Percentiles rank a stretch among this genome's conserved stretches.
Evolutionary conservation across 306 rosid species (phyloP).

Genomic region (Lathyrus oleraceus): DNA sequence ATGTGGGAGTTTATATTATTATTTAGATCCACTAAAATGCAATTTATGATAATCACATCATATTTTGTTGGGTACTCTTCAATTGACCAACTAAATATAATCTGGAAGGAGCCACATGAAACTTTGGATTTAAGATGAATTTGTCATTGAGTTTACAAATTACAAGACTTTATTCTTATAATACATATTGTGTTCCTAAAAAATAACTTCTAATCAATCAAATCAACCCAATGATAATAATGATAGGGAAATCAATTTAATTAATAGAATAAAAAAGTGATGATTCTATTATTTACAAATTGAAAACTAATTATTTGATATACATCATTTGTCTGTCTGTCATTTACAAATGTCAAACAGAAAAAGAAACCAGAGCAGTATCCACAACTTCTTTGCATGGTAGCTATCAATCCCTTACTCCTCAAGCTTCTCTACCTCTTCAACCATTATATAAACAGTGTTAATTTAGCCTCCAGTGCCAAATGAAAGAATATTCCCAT

Average conservation of each 20-base stretch:
- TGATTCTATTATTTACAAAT: conserved; percentile 62
- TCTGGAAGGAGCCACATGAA: neutral
- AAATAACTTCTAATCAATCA: conserved; percentile 9
- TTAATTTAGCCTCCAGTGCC: conserved; percentile 56
- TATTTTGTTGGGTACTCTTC: neutral
- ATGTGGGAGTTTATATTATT: neutral
- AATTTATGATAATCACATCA: neutral
- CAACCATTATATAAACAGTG: conserved; percentile 55
- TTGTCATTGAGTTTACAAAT: neutral
- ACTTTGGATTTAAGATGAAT: neutral
- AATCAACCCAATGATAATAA: neutral
- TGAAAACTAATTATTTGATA: conserved; percentile 53
- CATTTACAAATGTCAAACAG: conserved; percentile 71
- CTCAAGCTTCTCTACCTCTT: conserved; percentile 60
- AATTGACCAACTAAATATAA: neutral
- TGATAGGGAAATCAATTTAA: conserved; percentile 34
- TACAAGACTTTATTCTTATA: conserved; percentile 3
- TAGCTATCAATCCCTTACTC: conserved; percentile 49
- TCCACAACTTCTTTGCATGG: conserved; percentile 40
- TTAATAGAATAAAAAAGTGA: conserved; percentile 32
- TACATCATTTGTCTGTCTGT: conserved; percentile 36
- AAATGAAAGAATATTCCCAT: conserved; percentile 69
- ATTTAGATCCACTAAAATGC: neutral
- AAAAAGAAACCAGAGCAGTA: conserved; percentile 45
- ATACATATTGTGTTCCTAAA: neutral